phyloP scores from a whole-genome alignment of 805 yeast genomes.

The Lachancea lanzarotensis region DNA sequence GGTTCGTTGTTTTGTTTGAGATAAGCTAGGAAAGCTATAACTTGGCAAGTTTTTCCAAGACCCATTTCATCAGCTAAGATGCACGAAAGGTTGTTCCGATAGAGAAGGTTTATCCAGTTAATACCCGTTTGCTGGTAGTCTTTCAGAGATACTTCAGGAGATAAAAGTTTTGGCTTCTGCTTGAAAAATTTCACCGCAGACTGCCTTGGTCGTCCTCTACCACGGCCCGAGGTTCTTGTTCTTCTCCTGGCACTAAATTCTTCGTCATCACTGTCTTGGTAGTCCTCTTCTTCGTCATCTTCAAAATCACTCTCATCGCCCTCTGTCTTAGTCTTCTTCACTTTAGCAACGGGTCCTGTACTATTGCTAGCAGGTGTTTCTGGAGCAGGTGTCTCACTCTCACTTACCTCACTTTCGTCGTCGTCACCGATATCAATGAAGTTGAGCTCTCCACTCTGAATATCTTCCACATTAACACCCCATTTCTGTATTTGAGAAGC shows the following conservation, averaged over 20 bases:
- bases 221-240: constrained; percentile 10
- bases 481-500: constrained; percentile 68
- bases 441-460: constrained; percentile 36
- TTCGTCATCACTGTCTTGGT: constrained; percentile 26
- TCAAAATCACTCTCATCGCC: constrained; percentile 30
- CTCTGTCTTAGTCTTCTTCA: constrained; percentile 9
- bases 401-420: constrained; percentile 21
- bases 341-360: not conserved
- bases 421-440: constrained; percentile 30
- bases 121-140: constrained; percentile 95
- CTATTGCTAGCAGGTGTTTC: not conserved
- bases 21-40: constrained; percentile 83
- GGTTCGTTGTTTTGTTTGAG: constrained; percentile 52
- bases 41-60: constrained; percentile 94
- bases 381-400: constrained; percentile 11
- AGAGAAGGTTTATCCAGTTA: constrained; percentile 83
- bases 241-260: constrained; percentile 17
- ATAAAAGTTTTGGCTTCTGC: constrained; percentile 63
- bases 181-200: constrained; percentile 44
- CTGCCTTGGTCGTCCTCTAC: constrained; percentile 18
- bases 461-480: constrained; percentile 77
- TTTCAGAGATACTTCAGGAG: constrained; percentile 62
- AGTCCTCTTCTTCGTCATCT: constrained; percentile 29
- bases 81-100: constrained; percentile 75
- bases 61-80: constrained; percentile 99